These are phyloP conservation scores for Biscogniauxia sp. DNA, from an alignment of 2,329 filamentous ascomycete genomes.

Conservation along the genomic window DNA sequence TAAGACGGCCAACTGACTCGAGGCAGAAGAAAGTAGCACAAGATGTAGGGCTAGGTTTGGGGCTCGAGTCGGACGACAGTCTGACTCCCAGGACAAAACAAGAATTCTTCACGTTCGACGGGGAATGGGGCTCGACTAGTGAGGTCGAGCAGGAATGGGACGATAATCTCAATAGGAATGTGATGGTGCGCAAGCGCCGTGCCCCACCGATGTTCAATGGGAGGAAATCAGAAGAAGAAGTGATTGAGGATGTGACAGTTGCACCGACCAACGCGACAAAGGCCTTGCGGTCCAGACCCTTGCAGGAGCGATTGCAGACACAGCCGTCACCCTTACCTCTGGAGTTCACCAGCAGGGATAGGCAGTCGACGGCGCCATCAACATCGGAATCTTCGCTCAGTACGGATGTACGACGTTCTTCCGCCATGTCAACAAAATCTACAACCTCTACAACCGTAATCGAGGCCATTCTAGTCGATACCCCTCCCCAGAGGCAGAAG, in stretches of 20 bases:
- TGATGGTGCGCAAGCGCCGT: conserved; percentile 49
- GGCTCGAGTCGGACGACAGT: conserved; percentile 39
- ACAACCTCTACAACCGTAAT: conserved; percentile 52
- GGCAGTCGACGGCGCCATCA: conserved; percentile 33
- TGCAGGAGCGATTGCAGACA: conserved; percentile 41
- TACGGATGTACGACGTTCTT: conserved; percentile 48
- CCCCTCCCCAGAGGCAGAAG: conserved; percentile 45
- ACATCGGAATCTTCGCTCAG: conserved; percentile 40
- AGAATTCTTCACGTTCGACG: conserved; percentile 57
- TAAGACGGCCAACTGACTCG: conserved; percentile 37
- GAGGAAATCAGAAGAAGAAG: conserved; percentile 33
- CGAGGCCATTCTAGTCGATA: conserved; percentile 56
- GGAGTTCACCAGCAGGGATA: conserved; percentile 29
- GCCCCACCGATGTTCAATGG: conserved; percentile 29
- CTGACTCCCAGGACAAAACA: conserved; percentile 43
- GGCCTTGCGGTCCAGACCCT: conserved; percentile 46
- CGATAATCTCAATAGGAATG: conserved; percentile 51
- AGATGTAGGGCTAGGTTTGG: conserved; percentile 43
- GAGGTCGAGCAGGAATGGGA: conserved; percentile 57
- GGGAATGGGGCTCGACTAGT: conserved; percentile 51
- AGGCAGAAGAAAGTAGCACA: conserved; percentile 30
- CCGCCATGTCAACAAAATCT: conserved; percentile 54
- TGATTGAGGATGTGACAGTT: conserved; percentile 47
- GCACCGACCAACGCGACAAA: conserved; percentile 52
- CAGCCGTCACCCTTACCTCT: conserved; percentile 35